phyloP scores from a whole-genome alignment of 2,329 filamentous ascomycete species.

The Arthrinium puccinioides region DNA sequence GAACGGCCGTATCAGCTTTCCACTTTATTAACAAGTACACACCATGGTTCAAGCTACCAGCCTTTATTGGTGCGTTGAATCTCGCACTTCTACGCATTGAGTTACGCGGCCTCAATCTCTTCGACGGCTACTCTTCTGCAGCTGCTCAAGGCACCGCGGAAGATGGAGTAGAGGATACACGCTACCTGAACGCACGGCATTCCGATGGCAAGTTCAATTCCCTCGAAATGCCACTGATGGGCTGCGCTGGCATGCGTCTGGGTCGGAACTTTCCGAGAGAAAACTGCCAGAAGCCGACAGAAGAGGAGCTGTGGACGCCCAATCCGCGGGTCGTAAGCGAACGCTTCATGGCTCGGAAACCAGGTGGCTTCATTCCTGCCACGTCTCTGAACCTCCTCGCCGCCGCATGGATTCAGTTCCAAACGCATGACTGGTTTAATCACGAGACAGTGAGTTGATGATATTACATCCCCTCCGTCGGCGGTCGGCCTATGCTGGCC shows the following conservation, averaged over 20 bases:
- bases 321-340: conserved; percentile 35
- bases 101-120: conserved; percentile 33
- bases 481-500: too few species aligned
- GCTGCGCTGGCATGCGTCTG: conserved; percentile 35
- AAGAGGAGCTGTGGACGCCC: conserved; percentile 33
- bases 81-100: conserved; percentile 31
- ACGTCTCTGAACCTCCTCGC: conserved; percentile 37
- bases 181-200: conserved; percentile 27
- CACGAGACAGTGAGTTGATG: conserved; percentile 18
- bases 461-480: too few species aligned
- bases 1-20: conserved; percentile 23
- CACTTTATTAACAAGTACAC: conserved; percentile 13
- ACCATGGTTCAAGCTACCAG: conserved; percentile 35
- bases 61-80: conserved; percentile 31
- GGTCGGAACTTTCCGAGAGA: conserved; percentile 34
- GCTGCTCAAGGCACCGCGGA: conserved; percentile 26
- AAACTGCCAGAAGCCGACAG: conserved; percentile 26
- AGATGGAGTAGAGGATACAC: conserved; percentile 20
- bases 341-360: conserved; percentile 30
- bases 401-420: conserved; percentile 43
- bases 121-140: conserved; percentile 32
- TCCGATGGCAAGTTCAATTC: conserved; percentile 37
- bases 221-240: conserved; percentile 32
- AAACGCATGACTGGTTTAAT: conserved; percentile 35
- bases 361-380: conserved; percentile 31